Evolutionary conservation across 176 grass and related monocot species (phyloP), one percentile per base, ranked within the genome.

Genomic region (Stipa capillata): DNA sequence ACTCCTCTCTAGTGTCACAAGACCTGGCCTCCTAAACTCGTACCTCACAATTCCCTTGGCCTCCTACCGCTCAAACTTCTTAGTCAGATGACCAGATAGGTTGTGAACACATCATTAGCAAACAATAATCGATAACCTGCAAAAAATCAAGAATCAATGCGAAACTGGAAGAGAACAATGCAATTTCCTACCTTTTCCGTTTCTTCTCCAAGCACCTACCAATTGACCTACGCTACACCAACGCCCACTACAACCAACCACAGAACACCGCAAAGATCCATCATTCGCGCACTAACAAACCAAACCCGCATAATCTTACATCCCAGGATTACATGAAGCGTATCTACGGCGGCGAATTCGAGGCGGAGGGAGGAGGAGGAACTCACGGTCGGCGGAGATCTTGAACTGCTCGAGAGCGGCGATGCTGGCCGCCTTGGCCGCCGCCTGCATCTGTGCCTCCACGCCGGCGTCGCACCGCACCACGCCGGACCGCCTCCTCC

Each of bases 321-420:
- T 75, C 43, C 3, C 16, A 39, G 44, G 39, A 4, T 20, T 15
- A 73, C 60, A 78, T 33, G 50, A 51, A 28, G 20, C 69, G 47
- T 28, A 77, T 51, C 50, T 37, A 27, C 66, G 71, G 71, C 49
- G 24, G 45, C n/a, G 48, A 66, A 59, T 69, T 62, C 8, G 54
- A 51, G 41, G 16, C 7, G 13, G 14, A 15, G 12, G 15, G 5
- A 18, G 41, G 52, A 8, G 28, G 41, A 82, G 21, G 17, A 27
- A 82, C 95, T 98, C 77, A 98, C 95, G 86, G 72, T 98, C 95
- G 1, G 95, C 90, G 23, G 92, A 98, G 83, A 98, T 98, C 85
- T 98, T 98, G 89, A 98, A 98, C 85, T 92, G 95, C 78, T 98
- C 95, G 55, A 98, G 77, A 15, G 92, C 92, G 37, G 85, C 83